A percentile compares a stretch with the other conserved stretches of the same genome.
Evolutionary conservation across 345 rosid genomes (phyloP).

Genomic region (Populus nigra): DNA sequence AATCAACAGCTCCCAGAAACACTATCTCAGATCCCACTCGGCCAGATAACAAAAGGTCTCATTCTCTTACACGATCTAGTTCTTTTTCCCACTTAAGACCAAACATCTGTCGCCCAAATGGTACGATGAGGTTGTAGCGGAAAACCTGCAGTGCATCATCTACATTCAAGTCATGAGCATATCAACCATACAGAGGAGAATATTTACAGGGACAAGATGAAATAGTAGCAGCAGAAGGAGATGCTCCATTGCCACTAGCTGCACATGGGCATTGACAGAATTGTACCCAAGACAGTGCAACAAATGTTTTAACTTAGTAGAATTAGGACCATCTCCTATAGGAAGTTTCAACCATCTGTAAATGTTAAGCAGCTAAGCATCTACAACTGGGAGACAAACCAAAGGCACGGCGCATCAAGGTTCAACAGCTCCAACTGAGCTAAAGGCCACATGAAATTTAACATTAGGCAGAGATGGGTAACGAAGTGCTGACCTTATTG

Average conservation of each 20-base stretch:
- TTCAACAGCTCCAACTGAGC: neutral
- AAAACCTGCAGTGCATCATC: constrained; percentile 52
- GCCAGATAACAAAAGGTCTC: neutral
- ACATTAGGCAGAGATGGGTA: neutral
- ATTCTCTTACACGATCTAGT: constrained; percentile 54
- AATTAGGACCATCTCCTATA: no score
- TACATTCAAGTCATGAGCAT: neutral
- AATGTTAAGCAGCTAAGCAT: neutral
- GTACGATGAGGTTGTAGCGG: constrained; percentile 75
- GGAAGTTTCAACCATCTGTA: no score
- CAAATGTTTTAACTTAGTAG: neutral
- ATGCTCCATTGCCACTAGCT: neutral
- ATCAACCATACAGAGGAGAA: neutral
- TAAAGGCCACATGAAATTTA: neutral
- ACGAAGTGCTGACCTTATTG: constrained; percentile 45
- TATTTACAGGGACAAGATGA: neutral
- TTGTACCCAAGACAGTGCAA: neutral
- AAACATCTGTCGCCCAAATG: constrained; percentile 83
- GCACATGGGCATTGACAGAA: neutral
- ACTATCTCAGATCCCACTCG: no score
- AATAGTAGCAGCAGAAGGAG: neutral
- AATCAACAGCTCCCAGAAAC: no score
- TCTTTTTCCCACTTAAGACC: constrained; percentile 93
- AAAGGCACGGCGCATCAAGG: no score
- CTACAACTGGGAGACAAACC: no score